Evolutionary conservation across 208 protist species (phyloP).

Genomic region (Blastocrithidia nonstop): DNA sequence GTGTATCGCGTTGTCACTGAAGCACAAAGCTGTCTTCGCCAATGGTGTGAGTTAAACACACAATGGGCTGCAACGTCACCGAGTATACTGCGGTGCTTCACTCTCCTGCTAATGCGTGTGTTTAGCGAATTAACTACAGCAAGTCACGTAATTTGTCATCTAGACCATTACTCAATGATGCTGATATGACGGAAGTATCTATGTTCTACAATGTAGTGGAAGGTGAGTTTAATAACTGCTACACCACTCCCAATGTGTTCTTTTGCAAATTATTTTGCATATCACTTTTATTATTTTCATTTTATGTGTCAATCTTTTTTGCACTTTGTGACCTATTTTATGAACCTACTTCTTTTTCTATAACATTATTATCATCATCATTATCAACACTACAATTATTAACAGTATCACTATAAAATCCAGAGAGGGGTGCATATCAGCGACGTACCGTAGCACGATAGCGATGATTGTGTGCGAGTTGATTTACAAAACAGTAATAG

Average conservation of each 20-base stretch:
- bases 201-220: not conserved
- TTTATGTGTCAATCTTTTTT: not conserved
- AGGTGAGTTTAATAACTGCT: not conserved
- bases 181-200: not conserved
- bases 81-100: constrained; percentile 65
- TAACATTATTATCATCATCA: too few species aligned
- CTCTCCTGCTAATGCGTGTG: constrained; percentile 33
- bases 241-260: not conserved
- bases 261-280: not conserved
- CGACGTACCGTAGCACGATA: constrained; percentile 73
- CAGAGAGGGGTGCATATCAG: constrained; percentile 64
- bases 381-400: too few species aligned
- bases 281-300: not conserved
- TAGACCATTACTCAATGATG: too few species aligned
- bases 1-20: constrained; percentile 60
- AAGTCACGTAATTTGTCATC: too few species aligned
- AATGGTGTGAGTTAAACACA: constrained; percentile 40
- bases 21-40: constrained; percentile 73
- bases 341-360: too few species aligned
- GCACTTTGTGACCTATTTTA: too few species aligned
- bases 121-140: constrained; percentile 19
- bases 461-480: constrained; percentile 57
- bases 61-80: constrained; percentile 71
- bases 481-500: constrained; percentile 30
- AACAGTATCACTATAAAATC: too few species aligned